Base-by-base conservation (phyloP, 2,329 filamentous ascomycete genomes). In the Pseudocercospora vitis region DNA sequence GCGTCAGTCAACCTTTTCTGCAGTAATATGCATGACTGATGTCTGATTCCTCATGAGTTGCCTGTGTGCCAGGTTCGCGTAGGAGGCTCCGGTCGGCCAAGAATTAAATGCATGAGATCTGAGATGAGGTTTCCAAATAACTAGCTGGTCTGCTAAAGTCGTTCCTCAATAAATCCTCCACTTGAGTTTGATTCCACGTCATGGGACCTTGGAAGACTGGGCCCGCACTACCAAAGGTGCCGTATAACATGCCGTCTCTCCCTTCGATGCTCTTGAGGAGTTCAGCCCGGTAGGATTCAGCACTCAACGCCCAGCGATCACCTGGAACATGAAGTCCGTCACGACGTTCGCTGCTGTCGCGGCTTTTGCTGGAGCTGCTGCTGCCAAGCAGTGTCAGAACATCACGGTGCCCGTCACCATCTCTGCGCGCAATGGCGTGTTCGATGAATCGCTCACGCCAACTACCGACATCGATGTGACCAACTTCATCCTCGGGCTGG, bases 361-460 rank as follows among this genome's bases (percentile, higher is more conserved):
- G 14, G 52, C 58, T 16, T 26, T 68, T 19, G 58, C 56, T 40
- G 56, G 59, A 40, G 40, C 61, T 18, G 63, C 61, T n/a, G 57
- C 62, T 32, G 67, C 67, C 14, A 65, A 63, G 52, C 52, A 63
- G 48, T 80, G 78, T 59, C 69, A 69, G 29, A 78, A 85, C 56
- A 63, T 85, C 26, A 81, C 75, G 1, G 74, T 87, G 4, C 78
- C 81, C 1, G 73, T 87, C 11, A 69, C 73, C 3, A 76, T 86
- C 45, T 74, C 74, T 1, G 74, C 82, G 0, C 72, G 78, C 19
- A 83, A 84, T 53, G 78, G 70, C 0, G 66, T 78, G 4, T 85
- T 85, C 65, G 69, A 78, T 54, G 52, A 81, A 9, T 60, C 76
- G 0, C 74, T 80, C 18, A 59, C 56, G 3, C 65, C 5, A 51